Conservation (phyloP, 2,329 filamentous ascomycete species). For the Penicillium sp. region DNA sequence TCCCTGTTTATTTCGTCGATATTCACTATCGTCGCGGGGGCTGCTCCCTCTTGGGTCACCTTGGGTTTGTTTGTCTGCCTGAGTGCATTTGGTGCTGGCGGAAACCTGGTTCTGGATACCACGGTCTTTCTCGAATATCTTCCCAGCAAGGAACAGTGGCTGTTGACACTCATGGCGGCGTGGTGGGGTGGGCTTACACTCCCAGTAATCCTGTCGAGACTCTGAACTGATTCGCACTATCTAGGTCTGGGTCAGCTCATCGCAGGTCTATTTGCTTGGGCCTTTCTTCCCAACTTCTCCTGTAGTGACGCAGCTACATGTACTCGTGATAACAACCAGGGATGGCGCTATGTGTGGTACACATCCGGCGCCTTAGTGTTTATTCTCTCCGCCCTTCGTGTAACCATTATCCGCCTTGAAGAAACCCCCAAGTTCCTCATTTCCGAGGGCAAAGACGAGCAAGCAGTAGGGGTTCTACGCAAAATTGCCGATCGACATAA, state of each 20-base stretch:
- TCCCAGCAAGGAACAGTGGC: conserved; percentile 60
- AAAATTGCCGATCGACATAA: conserved; percentile 54
- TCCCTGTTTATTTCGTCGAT: conserved; percentile 62
- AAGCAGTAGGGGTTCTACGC: conserved; percentile 51
- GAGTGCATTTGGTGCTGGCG: conserved; percentile 63
- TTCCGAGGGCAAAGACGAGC: conserved; percentile 52
- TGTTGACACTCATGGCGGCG: conserved; percentile 40
- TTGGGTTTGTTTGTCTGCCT: conserved; percentile 64
- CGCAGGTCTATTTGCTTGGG: conserved; percentile 56
- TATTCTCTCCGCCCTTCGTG: conserved; percentile 52
- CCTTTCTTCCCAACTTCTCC: conserved; percentile 49
- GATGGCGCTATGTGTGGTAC: conserved; percentile 59
- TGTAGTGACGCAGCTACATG: conserved; percentile 49
- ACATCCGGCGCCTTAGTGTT: conserved; percentile 55
- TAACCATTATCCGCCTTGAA: conserved; percentile 53
- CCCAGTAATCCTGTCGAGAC: not conserved
- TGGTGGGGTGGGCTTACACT: conserved; percentile 31
- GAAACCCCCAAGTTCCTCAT: conserved; percentile 60
- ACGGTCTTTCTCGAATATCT: conserved; percentile 59
- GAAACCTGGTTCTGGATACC: conserved; percentile 63
- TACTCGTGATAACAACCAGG: conserved; percentile 52
- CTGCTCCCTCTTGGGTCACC: conserved; percentile 63
- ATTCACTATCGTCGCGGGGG: conserved; percentile 64
- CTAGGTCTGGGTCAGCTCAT: conserved; percentile 47
- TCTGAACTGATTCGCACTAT: not conserved